Evolutionary conservation across 441 rosid genomes (phyloP), one percentile per base, ranked within the genome.

Genomic region (Gossypium lobatum): DNA sequence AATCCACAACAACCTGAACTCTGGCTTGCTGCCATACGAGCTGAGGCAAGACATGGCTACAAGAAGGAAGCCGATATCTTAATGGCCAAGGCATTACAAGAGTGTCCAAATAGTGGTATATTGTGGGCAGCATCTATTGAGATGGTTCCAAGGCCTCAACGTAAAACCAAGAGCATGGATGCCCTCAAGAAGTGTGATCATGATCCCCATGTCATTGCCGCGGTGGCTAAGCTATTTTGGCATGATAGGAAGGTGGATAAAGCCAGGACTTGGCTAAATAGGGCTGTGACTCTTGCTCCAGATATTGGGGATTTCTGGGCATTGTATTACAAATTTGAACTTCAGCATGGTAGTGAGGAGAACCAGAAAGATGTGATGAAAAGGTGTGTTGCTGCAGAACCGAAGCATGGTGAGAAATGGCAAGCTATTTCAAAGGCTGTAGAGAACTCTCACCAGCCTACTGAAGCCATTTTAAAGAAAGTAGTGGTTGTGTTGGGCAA

Each of bases 51-150:
- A 79, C 97, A 89, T 53, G 97, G 93, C 45, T 83, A 88, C 80
- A 90, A 87, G 80, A 93, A 76, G 81, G 98, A 95, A 75, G 85
- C 97, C 74, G 99, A 93, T 69, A 86, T 78, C 25, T 75, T 95
- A 85, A 93, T 95, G 98, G 91, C 99, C 4, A 95, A 90, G 88
- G 99, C 96, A 59, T 82, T 95, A 80, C 99, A 95, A 82, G 99
- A 84, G 82, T 95, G 99, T 77, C 97, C 98, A 6, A 85, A 48
- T 50, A 93, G 97, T 83, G 99, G 98, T 68, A 91, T 91, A 68
- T 76, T 95, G 64, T 93, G 97, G 99, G 99, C 99, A 64, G 88
- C 91, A 3, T 86, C 94, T 0, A 88, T 95, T 42, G 92, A 92
- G 85, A 93, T 93, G 98, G 92, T 79, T 54, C 91, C 98, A 1